Conservation (phyloP, 2,329 filamentous ascomycete genomes). For the Truncatella angustata region DNA sequence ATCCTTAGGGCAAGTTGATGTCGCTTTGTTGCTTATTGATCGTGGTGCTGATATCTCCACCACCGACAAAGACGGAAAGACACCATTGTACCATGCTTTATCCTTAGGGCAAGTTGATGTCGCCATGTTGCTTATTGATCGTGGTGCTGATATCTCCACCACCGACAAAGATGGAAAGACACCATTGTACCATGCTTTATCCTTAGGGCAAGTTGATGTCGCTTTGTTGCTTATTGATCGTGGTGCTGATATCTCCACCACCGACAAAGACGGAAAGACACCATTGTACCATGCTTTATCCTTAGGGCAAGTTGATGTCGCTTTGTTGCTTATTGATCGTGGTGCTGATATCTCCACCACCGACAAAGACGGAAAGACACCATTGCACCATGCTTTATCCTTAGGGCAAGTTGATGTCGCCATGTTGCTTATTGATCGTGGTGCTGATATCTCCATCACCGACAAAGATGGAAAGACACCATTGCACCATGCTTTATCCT, state of each 20-base stretch:
- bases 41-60: neutral
- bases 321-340: neutral
- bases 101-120: neutral
- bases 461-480: neutral
- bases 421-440: too few relatives aligned
- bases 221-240: too few relatives aligned
- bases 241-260: too few relatives aligned
- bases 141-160: neutral
- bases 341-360: constrained; percentile 23
- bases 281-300: neutral
- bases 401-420: neutral
- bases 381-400: constrained; percentile 17
- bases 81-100: neutral
- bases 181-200: too few relatives aligned
- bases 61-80: neutral
- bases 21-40: neutral
- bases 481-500: neutral
- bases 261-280: too few relatives aligned
- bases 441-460: neutral
- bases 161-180: neutral
- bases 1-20: neutral
- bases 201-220: too few relatives aligned
- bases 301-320: neutral
- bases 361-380: constrained; percentile 31
- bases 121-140: too few relatives aligned